Base-by-base conservation (phyloP, 805 yeast genomes). In the Millerozyma miso region DNA sequence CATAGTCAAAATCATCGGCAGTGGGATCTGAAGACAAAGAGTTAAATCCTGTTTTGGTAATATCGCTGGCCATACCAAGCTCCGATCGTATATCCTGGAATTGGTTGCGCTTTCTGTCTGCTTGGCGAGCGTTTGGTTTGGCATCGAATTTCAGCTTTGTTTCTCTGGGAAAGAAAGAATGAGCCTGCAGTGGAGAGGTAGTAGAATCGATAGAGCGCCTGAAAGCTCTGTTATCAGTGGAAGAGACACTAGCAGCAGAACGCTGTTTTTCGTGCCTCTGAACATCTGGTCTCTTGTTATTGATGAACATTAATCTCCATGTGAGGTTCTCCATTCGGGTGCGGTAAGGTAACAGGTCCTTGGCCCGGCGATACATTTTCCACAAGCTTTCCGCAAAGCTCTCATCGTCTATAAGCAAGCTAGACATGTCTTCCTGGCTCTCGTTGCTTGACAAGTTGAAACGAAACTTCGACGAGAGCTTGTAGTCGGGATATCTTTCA, bases 231-330 rank as follows among this genome's bases (percentile, higher is more conserved):
- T 10, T 23, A 10, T 10, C 10, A 23, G 10, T 23, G 6, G 10
- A 6, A 7, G 29, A 10, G 10, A 10, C 10, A 23, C 29, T 10
- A 23, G 10, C 29, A 23, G 29, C 10, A 7, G 29, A 7, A 23
- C 29, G 6, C 10, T 10, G 6, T 23, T 23, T 23, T 23, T 10
- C 29, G 6, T 7, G 29, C 10, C 10, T 10, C 29, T 23, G 29
- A 6, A 6, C 29, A 23, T 23, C 29, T 23, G 29, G 29, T 23
- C 19, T 23, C 13, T 44, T 45, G 42, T 49, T 45, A 40, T 59
- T 59, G 50, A 83, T 67, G 35, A 74, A 78, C 90, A 88, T 83
- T 79, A 88, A 75, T 45, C 97, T 68, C 96, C 96, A 88, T 7
- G 95, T 81, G 42, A 88, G 62, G 58, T 89, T 89, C 55, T 85